These are phyloP conservation scores for Ruellia speciosa DNA, from an alignment of 305 asterid species.

Conservation along the genomic window DNA sequence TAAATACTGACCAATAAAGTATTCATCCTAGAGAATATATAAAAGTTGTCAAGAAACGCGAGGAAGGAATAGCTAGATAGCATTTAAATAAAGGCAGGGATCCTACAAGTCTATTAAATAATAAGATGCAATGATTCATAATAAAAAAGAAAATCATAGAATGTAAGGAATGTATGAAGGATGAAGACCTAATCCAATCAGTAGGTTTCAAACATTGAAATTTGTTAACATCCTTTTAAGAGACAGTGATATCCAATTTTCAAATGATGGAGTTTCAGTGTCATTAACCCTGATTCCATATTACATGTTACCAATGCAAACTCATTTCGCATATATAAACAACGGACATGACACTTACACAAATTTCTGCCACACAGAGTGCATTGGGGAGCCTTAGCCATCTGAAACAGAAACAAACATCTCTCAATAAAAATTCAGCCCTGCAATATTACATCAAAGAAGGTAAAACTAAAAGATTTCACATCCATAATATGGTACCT, in stretches of 20 bases:
- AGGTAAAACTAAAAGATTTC: not conserved
- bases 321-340: constrained; percentile 18
- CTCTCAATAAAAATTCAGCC: constrained; percentile 21
- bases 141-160: not conserved
- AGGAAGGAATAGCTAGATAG: not conserved
- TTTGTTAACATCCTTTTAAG: not conserved
- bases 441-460: constrained; percentile 17
- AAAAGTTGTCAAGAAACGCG: not conserved
- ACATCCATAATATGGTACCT: constrained; percentile 37
- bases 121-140: not conserved
- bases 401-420: constrained; percentile 46
- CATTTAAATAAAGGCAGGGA: not conserved
- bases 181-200: not conserved
- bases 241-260: not conserved
- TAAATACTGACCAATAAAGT: not conserved
- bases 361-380: constrained; percentile 66
- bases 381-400: constrained; percentile 64
- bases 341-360: constrained; percentile 47
- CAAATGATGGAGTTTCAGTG: not conserved
- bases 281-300: not conserved
- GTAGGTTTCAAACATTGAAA: not conserved
- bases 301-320: not conserved
- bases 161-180: not conserved
- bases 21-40: not conserved
- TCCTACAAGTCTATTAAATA: not conserved